Percentiles rank a stretch among this genome's conserved stretches.
These are phyloP conservation scores for Carnegiea gigantea DNA, from an alignment of 179 eudicot genomes.

Conservation along the genomic window DNA sequence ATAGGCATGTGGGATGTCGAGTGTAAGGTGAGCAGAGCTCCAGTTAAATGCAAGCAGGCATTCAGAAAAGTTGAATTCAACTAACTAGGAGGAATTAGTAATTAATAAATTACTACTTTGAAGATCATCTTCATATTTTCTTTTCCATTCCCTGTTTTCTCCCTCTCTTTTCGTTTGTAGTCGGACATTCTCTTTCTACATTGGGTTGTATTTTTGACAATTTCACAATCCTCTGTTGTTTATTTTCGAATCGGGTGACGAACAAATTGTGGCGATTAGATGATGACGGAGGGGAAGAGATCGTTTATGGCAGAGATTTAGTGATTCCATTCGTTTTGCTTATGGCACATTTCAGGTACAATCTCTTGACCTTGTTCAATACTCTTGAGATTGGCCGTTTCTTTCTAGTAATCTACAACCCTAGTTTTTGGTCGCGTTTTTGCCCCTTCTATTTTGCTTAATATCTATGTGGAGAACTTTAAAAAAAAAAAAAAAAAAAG, in stretches of 20 bases:
- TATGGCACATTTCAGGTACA: neutral
- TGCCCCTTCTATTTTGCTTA: neutral
- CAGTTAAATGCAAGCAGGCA: too few species aligned
- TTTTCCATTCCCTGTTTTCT: too few species aligned
- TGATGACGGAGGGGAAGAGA: neutral
- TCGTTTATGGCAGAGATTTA: neutral
- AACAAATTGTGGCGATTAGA: neutral
- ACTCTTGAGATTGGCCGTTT: neutral
- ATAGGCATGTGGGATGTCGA: too few species aligned
- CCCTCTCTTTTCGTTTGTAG: too few species aligned
- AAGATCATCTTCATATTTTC: too few species aligned
- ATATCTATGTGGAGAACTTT: neutral
- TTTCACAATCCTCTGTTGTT: too few species aligned
- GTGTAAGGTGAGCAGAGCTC: too few species aligned
- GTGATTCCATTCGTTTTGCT: slow-evolving; percentile 1
- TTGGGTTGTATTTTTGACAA: too few species aligned
- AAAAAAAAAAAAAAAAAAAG: too few species aligned
- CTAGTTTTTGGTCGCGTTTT: neutral
- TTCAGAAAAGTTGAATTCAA: too few species aligned
- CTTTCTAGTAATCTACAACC: neutral
- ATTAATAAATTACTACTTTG: too few species aligned
- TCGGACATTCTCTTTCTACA: neutral
- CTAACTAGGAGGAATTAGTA: too few species aligned
- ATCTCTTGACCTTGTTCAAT: neutral
- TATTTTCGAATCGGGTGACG: neutral